Evolutionary conservation across 495 filamentous ascomycete genomes (phyloP).

Genomic region (Entonaema liquescens): DNA sequence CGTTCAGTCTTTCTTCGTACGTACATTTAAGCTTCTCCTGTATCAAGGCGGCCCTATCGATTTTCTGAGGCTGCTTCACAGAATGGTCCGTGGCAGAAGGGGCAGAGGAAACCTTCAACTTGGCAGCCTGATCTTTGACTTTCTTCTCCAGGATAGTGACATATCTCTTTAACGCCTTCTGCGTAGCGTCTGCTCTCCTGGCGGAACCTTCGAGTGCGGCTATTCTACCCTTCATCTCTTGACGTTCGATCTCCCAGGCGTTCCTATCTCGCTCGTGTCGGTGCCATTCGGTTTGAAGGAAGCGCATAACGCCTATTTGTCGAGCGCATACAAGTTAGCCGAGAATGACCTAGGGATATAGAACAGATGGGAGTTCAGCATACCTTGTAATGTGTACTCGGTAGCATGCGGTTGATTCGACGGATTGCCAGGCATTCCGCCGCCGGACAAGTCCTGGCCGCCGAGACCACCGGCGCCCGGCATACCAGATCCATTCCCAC

Average conservation of each 20-base stretch:
- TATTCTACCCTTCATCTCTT: conserved; percentile 98
- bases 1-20: not conserved
- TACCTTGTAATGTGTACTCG: conserved; percentile 98
- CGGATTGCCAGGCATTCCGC: conserved; percentile 22
- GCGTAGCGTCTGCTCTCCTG: conserved; percentile 81
- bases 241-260: conserved; percentile 97
- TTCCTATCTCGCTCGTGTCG: conserved; percentile 97
- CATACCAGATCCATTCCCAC: conserved; percentile 41
- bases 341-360: not conserved
- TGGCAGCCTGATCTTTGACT: conserved; percentile 73
- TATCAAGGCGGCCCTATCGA: conserved; percentile 56
- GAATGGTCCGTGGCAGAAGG: conserved; percentile 39
- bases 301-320: conserved; percentile 95
- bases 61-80: conserved; percentile 52
- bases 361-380: not conserved
- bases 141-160: conserved; percentile 90
- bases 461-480: conserved; percentile 26
- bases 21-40: conserved; percentile 59
- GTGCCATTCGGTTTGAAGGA: conserved; percentile 99
- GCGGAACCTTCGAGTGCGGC: conserved; percentile 92
- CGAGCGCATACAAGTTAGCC: conserved; percentile 18
- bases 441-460: conserved; percentile 43
- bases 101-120: conserved; percentile 48
- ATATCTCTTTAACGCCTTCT: conserved; percentile 88
- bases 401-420: conserved; percentile 78